Evolutionary conservation across 2,329 filamentous ascomycete species (phyloP), one percentile per base, ranked within the genome.

Genomic region (Teratosphaeria zuluensis): DNA sequence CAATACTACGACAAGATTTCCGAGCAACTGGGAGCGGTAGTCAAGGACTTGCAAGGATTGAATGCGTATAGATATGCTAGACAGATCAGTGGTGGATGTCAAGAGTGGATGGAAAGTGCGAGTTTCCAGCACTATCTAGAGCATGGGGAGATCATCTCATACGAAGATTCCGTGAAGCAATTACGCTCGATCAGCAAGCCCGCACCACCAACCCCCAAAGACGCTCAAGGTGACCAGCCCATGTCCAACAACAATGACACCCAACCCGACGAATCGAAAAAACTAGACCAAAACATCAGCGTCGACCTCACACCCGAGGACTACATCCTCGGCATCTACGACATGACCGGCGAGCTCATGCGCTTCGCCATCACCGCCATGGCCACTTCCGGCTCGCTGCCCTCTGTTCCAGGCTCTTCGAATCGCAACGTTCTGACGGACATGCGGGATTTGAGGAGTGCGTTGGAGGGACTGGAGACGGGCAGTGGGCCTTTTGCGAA

Each of bases 321-420:
- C 73, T 97, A 96, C 71, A 76, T 96, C 59, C 86, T 94, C 62
- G 94, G 92, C 8, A 76, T 99, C 2, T 96, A 96, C 69, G 94
- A 99, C 73, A 82, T 97, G 65, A 92, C 92, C 1, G 94, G 94
- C 46, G 94, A 99, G 77, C 80, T 97, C 78, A 99, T 99, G 94
- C 84, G 92, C 32, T 97, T 96, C 74, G 91, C 90, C 0, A 94
- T 96, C 55, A 92, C 92, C 5, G 85, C 86, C 30, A 88, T 95
- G 72, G 91, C 91, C 0, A 88, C 91, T 4, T 86, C 79, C 7
- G 88, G 87, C 14, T 76, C 75, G 51, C 71, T 81, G 24, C 76
- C 78, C n/a, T 72, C 79, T 62, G 79, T 77, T 3, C 75, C 76
- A 32, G 60, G 51, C 56, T 70, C 24, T 28, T 19, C 24, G 63